Base-by-base conservation (phyloP, 108 stramenopile species). In the Conticribra weissflogii region DNA sequence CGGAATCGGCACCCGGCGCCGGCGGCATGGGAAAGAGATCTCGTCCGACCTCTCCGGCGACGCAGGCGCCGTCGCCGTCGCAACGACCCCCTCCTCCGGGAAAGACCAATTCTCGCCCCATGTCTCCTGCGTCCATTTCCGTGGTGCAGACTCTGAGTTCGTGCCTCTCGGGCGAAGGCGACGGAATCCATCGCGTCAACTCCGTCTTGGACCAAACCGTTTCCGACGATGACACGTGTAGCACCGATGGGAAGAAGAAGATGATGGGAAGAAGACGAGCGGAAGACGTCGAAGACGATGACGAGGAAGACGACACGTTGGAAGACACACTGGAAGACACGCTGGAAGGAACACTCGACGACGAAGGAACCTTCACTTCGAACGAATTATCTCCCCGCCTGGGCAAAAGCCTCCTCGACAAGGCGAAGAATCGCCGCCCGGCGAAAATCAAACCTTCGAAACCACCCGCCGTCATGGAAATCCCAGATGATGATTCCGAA, bases 401-500 rank as follows among this genome's bases (percentile, higher is more conserved):
- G 14, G 36, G 36, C 5, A 5, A 5, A 5, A 41, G 36, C 19
- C 45, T 68, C 5, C 46, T 68, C 2, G 14, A 41, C 28, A 46
- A 70, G 57, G 25, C 60, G 19, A 54, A 52, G 41, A 27, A 61
- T 45, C 70, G 59, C 22, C 19, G 44, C 34, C 33, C 14, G 12
- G 16, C 67, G 25, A 30, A 72, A 47, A 55, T 53, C 1, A 54
- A 58, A 55, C 32, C 56, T 34, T 32, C n/a, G 16, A 48, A 16
- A 5, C 18, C 46, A 22, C 32, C 18, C 19, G 41, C 34, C 36
- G 21, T 28, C 34, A 28, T 62, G 16, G 55, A 66, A n/a, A 69
- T 78, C 45, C 63, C 77, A 33, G 77, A 78, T 50, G 77, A 78
- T 58, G 70, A 78, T 48, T 66, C 65, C 16, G 77, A 78, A 36